Evolutionary conservation across 306 rosid genomes (phyloP).

Genomic region (Aeschynomene evenia): DNA sequence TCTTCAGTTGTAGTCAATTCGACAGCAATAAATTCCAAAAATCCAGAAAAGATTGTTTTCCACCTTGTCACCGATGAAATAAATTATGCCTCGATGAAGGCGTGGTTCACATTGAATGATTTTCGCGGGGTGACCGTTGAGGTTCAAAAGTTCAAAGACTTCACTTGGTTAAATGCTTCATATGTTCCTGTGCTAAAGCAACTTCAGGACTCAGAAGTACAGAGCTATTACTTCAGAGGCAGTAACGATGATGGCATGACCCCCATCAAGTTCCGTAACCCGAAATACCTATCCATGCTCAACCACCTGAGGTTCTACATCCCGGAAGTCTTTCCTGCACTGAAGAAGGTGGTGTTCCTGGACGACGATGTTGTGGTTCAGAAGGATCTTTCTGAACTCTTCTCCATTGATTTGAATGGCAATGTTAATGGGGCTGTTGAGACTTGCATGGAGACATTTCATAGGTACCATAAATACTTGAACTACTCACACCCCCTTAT

Average conservation of each 20-base stretch:
- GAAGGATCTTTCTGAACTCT: conserved; percentile 65
- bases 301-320: conserved; percentile 78
- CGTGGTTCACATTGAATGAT: conserved; percentile 66
- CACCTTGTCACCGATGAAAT: conserved; percentile 75
- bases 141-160: conserved; percentile 70
- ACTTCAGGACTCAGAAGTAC: conserved; percentile 76
- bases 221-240: conserved; percentile 74
- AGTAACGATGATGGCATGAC: conserved; percentile 50
- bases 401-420: conserved; percentile 57
- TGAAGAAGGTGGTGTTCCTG: conserved; percentile 64
- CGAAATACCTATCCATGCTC: conserved; percentile 79
- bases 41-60: conserved; percentile 59
- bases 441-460: conserved; percentile 87
- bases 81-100: conserved; percentile 66
- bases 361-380: conserved; percentile 80
- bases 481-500: conserved; percentile 73
- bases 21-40: conserved; percentile 57
- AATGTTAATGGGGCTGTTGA: conserved; percentile 79
- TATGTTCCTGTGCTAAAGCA: conserved; percentile 82
- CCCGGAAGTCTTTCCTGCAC: conserved; percentile 75
- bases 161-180: conserved; percentile 71
- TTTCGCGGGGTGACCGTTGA: conserved; percentile 57
- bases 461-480: conserved; percentile 70
- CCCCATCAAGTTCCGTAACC: conserved; percentile 78
- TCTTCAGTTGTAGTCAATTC: conserved; percentile 76